phyloP scores from a whole-genome alignment of 306 rosid genomes.

The Alnus glutinosa region DNA sequence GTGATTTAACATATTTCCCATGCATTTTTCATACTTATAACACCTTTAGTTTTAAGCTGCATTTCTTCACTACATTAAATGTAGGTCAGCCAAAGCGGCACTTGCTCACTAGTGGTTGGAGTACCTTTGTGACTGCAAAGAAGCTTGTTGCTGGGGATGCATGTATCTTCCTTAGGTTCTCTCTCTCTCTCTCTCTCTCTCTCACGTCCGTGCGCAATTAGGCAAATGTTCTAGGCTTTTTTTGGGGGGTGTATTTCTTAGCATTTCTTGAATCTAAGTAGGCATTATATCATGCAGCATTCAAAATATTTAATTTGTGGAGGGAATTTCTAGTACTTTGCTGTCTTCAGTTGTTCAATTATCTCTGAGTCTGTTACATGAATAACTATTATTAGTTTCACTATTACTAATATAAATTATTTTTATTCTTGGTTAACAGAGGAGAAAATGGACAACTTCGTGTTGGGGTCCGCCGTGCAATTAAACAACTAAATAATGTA shows the following conservation, averaged over 20 bases:
- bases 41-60: constrained; percentile 6
- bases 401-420: neutral
- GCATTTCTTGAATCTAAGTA: neutral
- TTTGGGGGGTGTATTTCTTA: neutral
- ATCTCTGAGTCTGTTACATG: neutral
- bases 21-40: neutral
- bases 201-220: neutral
- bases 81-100: constrained; percentile 74
- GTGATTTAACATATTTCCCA: neutral
- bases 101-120: constrained; percentile 80
- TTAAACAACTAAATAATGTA: constrained; percentile 27
- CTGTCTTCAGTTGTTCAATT: neutral
- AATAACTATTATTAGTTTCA: neutral
- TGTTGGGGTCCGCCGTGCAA: constrained; percentile 54
- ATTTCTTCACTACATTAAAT: constrained; percentile 24
- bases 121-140: constrained; percentile 59
- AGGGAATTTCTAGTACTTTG: neutral
- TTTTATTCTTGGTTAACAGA: constrained; percentile 36
- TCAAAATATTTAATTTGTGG: neutral
- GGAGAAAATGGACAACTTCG: constrained; percentile 58
- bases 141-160: constrained; percentile 66
- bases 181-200: constrained; percentile 14
- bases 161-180: constrained; percentile 62
- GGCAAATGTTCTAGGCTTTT: neutral
- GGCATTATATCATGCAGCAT: neutral